Evolutionary conservation across 2,329 filamentous ascomycete species (phyloP).

Genomic region (Metarhizium album): DNA sequence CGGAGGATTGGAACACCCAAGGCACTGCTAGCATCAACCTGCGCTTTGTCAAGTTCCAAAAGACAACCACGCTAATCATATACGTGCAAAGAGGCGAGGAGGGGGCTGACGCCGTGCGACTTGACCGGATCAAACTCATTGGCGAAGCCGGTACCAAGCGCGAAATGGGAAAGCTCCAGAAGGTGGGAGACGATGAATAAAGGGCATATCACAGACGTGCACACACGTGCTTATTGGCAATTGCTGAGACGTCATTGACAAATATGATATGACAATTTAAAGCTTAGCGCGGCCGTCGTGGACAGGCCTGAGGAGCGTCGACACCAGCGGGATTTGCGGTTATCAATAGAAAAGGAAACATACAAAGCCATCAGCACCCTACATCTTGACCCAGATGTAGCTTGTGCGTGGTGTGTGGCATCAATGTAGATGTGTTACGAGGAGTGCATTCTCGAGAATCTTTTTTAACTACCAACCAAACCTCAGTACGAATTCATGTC

Average conservation of each 20-base stretch:
- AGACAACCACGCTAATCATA: constrained; percentile 72
- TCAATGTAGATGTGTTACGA: not conserved
- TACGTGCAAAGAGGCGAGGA: constrained; percentile 83
- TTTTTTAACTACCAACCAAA: not conserved
- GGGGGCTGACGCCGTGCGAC: constrained; percentile 71
- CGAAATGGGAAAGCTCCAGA: constrained; percentile 89
- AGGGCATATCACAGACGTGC: not conserved
- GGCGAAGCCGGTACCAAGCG: constrained; percentile 88
- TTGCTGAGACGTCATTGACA: not conserved
- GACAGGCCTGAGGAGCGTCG: not conserved
- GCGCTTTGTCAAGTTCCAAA: constrained; percentile 96
- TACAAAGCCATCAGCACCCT: not conserved
- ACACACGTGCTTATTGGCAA: not conserved
- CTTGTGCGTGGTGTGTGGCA: not conserved
- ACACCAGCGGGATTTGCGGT: not conserved
- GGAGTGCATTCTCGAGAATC: not conserved
- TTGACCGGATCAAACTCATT: constrained; percentile 70
- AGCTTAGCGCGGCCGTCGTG: not conserved
- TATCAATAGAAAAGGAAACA: not conserved
- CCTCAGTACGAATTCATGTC: constrained; percentile 5
- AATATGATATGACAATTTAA: not conserved
- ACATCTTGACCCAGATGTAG: not conserved
- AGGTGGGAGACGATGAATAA: constrained; percentile 69
- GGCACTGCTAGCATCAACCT: constrained; percentile 63
- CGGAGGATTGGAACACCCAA: constrained; percentile 71